These are phyloP conservation scores for Ocimum tenuiflorum DNA, from an alignment of 257 asterid genomes.

Conservation along the genomic window DNA sequence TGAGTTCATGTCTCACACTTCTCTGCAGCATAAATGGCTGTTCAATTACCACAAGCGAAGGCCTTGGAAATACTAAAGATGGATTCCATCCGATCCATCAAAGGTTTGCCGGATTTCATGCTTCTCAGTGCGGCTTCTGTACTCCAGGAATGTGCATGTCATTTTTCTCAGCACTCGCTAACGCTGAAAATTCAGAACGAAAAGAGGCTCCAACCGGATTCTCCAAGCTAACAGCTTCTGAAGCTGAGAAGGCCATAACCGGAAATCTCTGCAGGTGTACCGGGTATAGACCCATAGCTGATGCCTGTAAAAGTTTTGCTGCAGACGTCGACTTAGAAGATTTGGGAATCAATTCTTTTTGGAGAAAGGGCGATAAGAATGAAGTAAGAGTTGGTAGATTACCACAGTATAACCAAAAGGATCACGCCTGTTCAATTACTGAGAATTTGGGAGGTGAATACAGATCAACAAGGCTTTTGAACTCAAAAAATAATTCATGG, in stretches of 20 bases:
- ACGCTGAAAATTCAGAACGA: slow-evolving; percentile 8
- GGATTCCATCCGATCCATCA: slow-evolving; percentile 23
- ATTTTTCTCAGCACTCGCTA: slow-evolving; percentile 15
- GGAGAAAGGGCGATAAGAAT: slow-evolving; percentile 8
- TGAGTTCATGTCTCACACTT: slow-evolving; percentile 19
- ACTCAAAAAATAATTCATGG: slow-evolving; percentile 13
- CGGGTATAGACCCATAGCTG: slow-evolving; percentile 21
- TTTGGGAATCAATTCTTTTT: slow-evolving; percentile 18
- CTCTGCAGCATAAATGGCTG: slow-evolving; percentile 20
- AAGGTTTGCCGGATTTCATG: slow-evolving; percentile 22
- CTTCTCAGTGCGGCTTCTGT: slow-evolving; percentile 23
- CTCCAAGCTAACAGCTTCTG: slow-evolving; percentile 20
- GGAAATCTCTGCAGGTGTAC: slow-evolving; percentile 23
- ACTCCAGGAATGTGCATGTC: slow-evolving; percentile 26
- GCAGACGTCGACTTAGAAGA: slow-evolving; percentile 21
- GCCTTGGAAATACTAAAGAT: slow-evolving; percentile 10
- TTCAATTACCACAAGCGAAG: slow-evolving; percentile 17
- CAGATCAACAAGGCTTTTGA: background rate
- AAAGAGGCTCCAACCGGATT: slow-evolving; percentile 4
- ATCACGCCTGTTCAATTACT: background rate
- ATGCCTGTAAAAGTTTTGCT: slow-evolving; percentile 23
- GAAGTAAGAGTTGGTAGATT: background rate
- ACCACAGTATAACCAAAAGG: slow-evolving; percentile 7
- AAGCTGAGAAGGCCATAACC: slow-evolving; percentile 15
- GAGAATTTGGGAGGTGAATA: background rate